Evolutionary conservation across 371 early-diverging fungal genomes (phyloP).

Genomic region (Mortierella sp.): DNA sequence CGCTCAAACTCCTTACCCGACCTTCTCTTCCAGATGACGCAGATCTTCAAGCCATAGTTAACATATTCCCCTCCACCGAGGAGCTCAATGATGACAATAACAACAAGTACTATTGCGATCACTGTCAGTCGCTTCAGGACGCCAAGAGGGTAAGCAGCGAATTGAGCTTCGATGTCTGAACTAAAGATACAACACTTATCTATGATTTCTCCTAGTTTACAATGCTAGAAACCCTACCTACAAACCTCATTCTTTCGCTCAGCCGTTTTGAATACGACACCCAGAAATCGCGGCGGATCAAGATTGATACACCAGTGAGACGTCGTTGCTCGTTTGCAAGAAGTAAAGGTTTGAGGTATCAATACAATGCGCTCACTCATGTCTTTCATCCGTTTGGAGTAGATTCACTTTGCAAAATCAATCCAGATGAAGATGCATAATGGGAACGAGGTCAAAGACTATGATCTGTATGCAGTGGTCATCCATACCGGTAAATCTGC

Average conservation of each 20-base stretch:
- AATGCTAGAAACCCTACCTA: constrained; percentile 28
- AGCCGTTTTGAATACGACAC: constrained; percentile 53
- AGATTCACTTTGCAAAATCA: constrained; percentile 13
- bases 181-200: neutral
- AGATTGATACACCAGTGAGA: constrained; percentile 48
- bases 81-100: constrained; percentile 35
- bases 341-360: too few species aligned
- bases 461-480: constrained; percentile 47
- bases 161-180: neutral
- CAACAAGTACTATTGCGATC: constrained; percentile 51
- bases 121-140: constrained; percentile 31
- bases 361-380: too few species aligned
- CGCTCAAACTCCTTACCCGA: too few species aligned
- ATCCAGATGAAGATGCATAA: constrained; percentile 18
- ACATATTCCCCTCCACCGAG: constrained; percentile 41
- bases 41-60: constrained; percentile 25
- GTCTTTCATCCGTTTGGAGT: too few species aligned
- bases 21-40: too few species aligned
- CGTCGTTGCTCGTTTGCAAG: neutral
- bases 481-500: constrained; percentile 54
- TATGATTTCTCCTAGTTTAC: constrained; percentile 25
- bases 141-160: constrained; percentile 33
- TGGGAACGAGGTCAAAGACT: constrained; percentile 14
- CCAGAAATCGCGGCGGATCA: constrained; percentile 33
- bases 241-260: constrained; percentile 45